Evolutionary conservation across 805 yeast species (phyloP), one percentile per base, ranked within the genome.

Genomic region (Ogataea kodamae): DNA sequence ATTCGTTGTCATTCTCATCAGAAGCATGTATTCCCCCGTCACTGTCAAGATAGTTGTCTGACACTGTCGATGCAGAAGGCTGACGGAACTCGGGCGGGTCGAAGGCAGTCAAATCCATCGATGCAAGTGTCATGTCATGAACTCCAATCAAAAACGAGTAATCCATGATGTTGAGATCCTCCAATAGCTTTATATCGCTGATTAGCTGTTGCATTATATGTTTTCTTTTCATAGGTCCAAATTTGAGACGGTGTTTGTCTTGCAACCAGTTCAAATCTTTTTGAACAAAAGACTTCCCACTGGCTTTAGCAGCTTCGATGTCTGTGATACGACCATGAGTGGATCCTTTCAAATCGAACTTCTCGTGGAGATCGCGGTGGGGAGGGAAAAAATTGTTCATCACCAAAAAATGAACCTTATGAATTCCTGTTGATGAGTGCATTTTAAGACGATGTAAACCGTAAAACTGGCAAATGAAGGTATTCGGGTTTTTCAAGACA

Each of bases 341-440:
- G 0, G 96, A 87, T 1, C 99, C 99, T 56, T 92, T 92, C 56
- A 92, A 70, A 56, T 92, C 99, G 59, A 76, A 92, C 25, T 88
- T 84, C 25, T 73, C 64, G 56, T 88, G 95, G 35, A 90, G 79
- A 43, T 84, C 92, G 30, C 88, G 69, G 52, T 85, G 86, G 5
- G 97, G 95, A 0, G 99, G 97, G 62, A 94, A 92, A 30, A 92
- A 70, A 54, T 92, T 92, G 66, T 92, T 92, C 98, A 92, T 92
- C 20, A 92, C 96, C 35, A 92, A 69, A 48, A 92, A 90, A 61
- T 92, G 95, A 23, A 92, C 85, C 55, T 85, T 89, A 35, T 88
- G 71, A 24, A 63, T 60, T 8, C 63, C 62, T 6, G 50, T 49
- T 25, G 72, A 74, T 4, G 73, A 70, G 6, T 96, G 96, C 76